A percentile compares a stretch with the other conserved stretches of the same genome.
phyloP scores from a whole-genome alignment of 1,284 basidiomycete genomes.

The Apiotrichum gamsii region DNA sequence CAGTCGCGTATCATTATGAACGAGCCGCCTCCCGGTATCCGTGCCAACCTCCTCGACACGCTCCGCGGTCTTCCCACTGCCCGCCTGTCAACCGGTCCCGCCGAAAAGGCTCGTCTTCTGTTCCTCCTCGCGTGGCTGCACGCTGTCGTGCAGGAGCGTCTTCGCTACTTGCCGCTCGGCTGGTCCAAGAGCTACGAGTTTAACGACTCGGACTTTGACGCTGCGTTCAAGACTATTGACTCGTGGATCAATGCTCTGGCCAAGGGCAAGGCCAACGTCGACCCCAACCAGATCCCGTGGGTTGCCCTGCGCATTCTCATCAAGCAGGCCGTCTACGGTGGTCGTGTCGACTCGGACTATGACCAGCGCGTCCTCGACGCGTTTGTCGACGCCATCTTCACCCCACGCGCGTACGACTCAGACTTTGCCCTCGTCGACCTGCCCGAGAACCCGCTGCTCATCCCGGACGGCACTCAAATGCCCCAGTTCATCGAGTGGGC shows the following conservation, averaged over 20 bases:
- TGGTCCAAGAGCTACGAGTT: slow-evolving; percentile 97
- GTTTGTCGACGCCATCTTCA: slow-evolving; percentile 85
- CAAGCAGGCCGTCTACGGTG: slow-evolving; percentile 93
- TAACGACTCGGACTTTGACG: slow-evolving; percentile 95
- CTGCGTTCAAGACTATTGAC: slow-evolving; percentile 85
- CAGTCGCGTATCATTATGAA: slow-evolving; percentile 96
- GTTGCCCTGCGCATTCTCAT: slow-evolving; percentile 80
- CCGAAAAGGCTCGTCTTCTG: slow-evolving; percentile 82
- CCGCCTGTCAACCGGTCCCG: slow-evolving; percentile 64
- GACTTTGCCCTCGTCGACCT: slow-evolving; percentile 72
- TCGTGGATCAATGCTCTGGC: slow-evolving; percentile 73
- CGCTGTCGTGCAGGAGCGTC: slow-evolving; percentile 87
- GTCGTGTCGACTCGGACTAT: slow-evolving; percentile 85
- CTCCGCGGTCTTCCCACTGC: slow-evolving; percentile 67
- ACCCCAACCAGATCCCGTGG: slow-evolving; percentile 87
- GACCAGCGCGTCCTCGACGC: slow-evolving; percentile 85
- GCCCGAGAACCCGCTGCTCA: slow-evolving; percentile 58
- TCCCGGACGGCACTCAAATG: slow-evolving; percentile 84
- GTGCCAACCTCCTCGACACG: slow-evolving; percentile 87
- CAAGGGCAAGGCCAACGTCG: slow-evolving; percentile 81
- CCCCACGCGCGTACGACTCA: slow-evolving; percentile 76
- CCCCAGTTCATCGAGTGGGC: slow-evolving; percentile 87
- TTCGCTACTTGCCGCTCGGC: slow-evolving; percentile 87
- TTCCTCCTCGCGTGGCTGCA: slow-evolving; percentile 99
- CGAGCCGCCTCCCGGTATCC: slow-evolving; percentile 90